phyloP scores from a whole-genome alignment of 1,139 yeast genomes.

The Saccharomyces hybrid region DNA sequence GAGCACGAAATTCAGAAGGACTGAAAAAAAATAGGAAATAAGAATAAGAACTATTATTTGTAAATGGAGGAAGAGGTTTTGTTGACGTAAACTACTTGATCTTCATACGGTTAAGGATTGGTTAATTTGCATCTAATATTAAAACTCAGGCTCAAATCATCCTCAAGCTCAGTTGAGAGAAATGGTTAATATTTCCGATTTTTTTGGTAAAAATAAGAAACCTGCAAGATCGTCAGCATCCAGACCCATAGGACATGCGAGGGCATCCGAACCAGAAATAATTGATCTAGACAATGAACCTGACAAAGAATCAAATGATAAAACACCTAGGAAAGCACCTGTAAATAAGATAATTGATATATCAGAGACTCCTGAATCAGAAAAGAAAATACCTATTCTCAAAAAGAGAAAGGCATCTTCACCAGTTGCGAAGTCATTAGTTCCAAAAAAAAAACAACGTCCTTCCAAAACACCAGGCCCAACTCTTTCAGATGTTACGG shows the following conservation, averaged over 20 bases:
- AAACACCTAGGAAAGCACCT: constrained; percentile 1
- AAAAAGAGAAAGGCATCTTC: constrained; percentile 1
- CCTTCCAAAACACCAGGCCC: not conserved
- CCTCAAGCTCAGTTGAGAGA: not conserved
- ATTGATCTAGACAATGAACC: constrained; percentile 23
- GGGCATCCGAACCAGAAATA: constrained; percentile 13
- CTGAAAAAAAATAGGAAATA: not conserved
- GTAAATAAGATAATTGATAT: not conserved
- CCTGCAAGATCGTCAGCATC: not conserved
- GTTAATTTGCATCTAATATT: not conserved
- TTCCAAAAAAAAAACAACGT: not conserved
- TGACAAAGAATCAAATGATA: constrained; percentile 7
- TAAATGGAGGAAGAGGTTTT: no score
- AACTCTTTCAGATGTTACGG: constrained; percentile 12
- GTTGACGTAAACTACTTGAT: not conserved
- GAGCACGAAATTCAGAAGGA: not conserved
- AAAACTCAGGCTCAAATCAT: not conserved
- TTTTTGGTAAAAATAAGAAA: constrained; percentile 25
- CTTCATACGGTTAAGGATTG: not conserved
- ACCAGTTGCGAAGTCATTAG: not conserved
- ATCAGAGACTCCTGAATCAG: not conserved
- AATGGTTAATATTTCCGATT: constrained; percentile 41
- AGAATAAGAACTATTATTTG: not conserved
- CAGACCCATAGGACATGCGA: constrained; percentile 10
- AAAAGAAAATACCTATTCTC: not conserved